Evolutionary conservation across 306 rosid species (phyloP), one percentile per base, ranked within the genome.

Genomic region (Gynostemma pentaphyllum): DNA sequence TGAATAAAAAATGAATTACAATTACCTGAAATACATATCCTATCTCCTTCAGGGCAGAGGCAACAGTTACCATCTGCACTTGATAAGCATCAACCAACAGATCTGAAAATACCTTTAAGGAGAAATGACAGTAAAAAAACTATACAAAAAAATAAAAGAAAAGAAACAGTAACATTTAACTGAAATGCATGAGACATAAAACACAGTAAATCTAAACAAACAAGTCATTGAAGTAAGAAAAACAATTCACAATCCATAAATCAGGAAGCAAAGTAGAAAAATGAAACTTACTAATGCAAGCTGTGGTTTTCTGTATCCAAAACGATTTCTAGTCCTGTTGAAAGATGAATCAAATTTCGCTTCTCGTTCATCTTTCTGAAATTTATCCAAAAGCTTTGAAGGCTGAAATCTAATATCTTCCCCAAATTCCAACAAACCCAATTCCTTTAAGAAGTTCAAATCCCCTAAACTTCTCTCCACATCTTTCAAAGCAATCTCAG

Each of bases 251-350:
- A 18, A 6, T 16, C 28, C 9, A n/a, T 9, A n/a, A 4, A 22
- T 5, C 29, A 11, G 39, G 45, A 59, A 34, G 16, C n/a, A n/a
- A n/a, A n/a, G n/a, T n/a, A n/a, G n/a, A n/a, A n/a, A n/a, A n/a
- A n/a, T n/a, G n/a, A 64, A 69, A 70, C 89, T 79, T 59, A 94
- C 99, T 87, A 94, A 32, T 56, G 95, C 99, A 71, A 94, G 83
- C 74, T 80, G 94, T 68, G 99, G 94, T 72, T 85, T 94, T 57
- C 94, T 86, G 66, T 73, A 86, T 21, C 89, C 94, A 62, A 79
- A 83, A 68, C 72, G 77, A 39, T 70, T 75, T 65, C 28, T 70
- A 0, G 85, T 75, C 50, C 74, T 49, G 36, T 84, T 89, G 55
- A 79, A 71, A 66, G 68, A 26, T 60, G 65, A 57, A 69, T n/a